Conservation (phyloP, 495 filamentous ascomycete genomes). For the Amorphotheca resinae region DNA sequence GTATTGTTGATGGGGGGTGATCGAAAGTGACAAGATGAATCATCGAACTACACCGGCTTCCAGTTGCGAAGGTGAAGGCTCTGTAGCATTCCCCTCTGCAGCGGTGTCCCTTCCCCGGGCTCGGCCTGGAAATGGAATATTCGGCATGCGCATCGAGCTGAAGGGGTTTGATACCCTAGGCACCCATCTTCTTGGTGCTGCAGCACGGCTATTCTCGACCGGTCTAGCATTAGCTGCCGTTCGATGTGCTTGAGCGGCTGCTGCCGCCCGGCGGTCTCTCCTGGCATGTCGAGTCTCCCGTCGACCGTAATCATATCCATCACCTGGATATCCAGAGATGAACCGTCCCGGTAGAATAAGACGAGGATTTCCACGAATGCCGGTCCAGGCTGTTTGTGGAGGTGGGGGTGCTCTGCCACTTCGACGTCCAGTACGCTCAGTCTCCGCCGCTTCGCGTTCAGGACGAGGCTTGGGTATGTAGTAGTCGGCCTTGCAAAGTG, state of each 20-base stretch:
- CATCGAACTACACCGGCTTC: conserved; percentile 26
- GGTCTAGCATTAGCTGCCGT: background rate
- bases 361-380: conserved; percentile 16
- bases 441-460: conserved; percentile 30
- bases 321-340: background rate
- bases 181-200: conserved; percentile 12
- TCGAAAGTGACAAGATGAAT: conserved; percentile 16
- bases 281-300: background rate
- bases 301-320: background rate
- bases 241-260: background rate
- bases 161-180: conserved; percentile 13
- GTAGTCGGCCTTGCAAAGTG: conserved; percentile 94
- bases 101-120: too few relatives aligned
- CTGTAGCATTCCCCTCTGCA: background rate
- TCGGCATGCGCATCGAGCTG: conserved; percentile 9
- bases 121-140: conserved; percentile 13
- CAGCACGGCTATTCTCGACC: conserved; percentile 1
- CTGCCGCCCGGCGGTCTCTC: conserved; percentile 1
- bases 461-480: conserved; percentile 44
- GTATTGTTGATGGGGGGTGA: background rate
- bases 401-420: conserved; percentile 10
- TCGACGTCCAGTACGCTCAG: conserved; percentile 14
- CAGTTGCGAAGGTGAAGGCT: conserved; percentile 27
- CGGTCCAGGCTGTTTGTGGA: conserved; percentile 18
- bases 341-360: conserved; percentile 17